A percentile compares a stretch with the other conserved stretches of the same genome.
phyloP scores from a whole-genome alignment of 139 green algal genomes.

The Dunaliella sp. region DNA sequence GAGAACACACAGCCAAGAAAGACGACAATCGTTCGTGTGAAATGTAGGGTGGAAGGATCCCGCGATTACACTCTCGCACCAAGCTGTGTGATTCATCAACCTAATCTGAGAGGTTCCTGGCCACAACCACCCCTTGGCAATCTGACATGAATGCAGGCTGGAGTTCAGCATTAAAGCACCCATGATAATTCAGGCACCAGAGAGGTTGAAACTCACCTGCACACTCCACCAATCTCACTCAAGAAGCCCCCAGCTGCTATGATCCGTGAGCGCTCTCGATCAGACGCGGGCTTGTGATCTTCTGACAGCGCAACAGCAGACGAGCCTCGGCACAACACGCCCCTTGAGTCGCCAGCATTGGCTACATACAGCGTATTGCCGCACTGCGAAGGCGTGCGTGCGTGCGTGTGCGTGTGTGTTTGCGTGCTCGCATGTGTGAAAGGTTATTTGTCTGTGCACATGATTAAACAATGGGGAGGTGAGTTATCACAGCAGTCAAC shows the following conservation, averaged over 20 bases:
- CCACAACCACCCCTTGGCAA: too few relatives aligned
- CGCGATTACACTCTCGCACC: too few relatives aligned
- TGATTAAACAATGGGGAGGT: neutral
- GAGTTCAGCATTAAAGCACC: too few relatives aligned
- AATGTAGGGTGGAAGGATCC: too few relatives aligned
- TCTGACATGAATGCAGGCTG: too few relatives aligned
- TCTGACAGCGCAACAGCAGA: conserved; percentile 69
- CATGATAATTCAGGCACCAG: too few relatives aligned
- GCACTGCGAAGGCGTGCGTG: neutral
- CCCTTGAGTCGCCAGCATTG: conserved; percentile 88
- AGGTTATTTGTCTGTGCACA: neutral
- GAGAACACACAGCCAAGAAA: too few relatives aligned
- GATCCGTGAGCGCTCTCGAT: conserved; percentile 76
- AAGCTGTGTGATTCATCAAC: too few relatives aligned
- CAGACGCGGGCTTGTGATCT: conserved; percentile 84
- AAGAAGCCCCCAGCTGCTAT: conserved; percentile 71
- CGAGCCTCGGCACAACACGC: conserved; percentile 69
- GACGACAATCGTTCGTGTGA: too few relatives aligned
- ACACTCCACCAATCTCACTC: conserved; percentile 44
- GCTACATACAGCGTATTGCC: conserved; percentile 77
- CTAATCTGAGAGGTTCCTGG: too few relatives aligned
- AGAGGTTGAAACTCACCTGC: conserved; percentile 15
- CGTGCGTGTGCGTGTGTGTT: neutral
- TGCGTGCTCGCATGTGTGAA: neutral
- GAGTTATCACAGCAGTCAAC: too few relatives aligned